phyloP scores from a whole-genome alignment of 768 basidiomycete species.

The Cystofilobasidium macerans region DNA sequence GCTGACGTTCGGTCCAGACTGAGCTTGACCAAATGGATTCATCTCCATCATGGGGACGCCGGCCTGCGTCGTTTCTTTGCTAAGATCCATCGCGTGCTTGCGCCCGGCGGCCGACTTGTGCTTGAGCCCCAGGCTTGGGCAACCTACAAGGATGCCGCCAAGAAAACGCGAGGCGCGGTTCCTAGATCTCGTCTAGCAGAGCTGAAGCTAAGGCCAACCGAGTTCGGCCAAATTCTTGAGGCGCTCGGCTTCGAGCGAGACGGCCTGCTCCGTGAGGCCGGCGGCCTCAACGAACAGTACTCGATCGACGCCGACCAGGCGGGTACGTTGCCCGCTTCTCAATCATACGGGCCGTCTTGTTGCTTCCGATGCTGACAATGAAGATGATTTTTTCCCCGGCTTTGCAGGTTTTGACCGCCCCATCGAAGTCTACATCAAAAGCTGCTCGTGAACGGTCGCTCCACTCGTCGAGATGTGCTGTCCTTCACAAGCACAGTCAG shows the following conservation, averaged over 20 bases:
- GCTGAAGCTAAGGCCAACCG: conserved; percentile 52
- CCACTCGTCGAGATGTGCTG: too few relatives aligned
- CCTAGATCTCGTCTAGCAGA: conserved; percentile 49
- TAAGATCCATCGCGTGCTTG: conserved; percentile 50
- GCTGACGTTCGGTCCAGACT: conserved; percentile 46
- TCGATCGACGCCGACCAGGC: conserved; percentile 3
- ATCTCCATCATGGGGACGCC: conserved; percentile 66
- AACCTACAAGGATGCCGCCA: conserved; percentile 62
- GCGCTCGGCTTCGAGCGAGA: conserved; percentile 52
- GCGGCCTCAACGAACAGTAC: conserved; percentile 34
- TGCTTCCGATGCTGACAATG: not conserved
- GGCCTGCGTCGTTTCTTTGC: conserved; percentile 59
- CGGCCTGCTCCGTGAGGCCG: conserved; percentile 46
- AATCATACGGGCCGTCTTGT: not conserved
- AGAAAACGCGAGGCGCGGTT: not conserved
- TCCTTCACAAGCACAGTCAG: too few relatives aligned
- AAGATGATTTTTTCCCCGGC: not conserved
- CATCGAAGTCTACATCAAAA: conserved; percentile 19
- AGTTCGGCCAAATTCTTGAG: conserved; percentile 49
- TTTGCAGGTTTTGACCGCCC: conserved; percentile 24
- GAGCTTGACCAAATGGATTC: conserved; percentile 86
- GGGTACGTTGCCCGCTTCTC: not conserved
- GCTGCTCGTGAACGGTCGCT: not conserved
- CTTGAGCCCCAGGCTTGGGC: conserved; percentile 81
- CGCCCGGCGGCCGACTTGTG: conserved; percentile 50